Evolutionary conservation across 805 yeast species (phyloP).

Genomic region (Saturnispora kantuleensis): DNA sequence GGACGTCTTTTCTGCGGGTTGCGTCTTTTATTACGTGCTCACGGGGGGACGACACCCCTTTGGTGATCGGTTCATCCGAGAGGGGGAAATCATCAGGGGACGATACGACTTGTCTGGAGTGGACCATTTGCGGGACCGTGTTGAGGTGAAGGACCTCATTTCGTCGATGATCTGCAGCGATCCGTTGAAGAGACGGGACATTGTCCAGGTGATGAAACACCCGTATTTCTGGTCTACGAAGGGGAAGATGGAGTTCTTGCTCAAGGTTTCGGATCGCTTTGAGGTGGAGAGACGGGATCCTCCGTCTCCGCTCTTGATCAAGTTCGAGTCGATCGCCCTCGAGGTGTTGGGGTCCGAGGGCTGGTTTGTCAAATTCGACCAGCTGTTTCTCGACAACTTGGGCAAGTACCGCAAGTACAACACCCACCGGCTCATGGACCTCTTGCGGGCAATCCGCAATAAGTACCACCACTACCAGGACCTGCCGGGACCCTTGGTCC

Average conservation of each 20-base stretch:
- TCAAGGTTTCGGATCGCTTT: constrained; percentile 84
- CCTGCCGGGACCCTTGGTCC: constrained; percentile 56
- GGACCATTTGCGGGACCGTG: constrained; percentile 33
- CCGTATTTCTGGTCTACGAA: constrained; percentile 80
- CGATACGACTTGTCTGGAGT: constrained; percentile 43
- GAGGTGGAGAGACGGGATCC: constrained; percentile 84
- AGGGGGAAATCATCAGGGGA: constrained; percentile 75
- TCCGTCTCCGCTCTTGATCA: constrained; percentile 44
- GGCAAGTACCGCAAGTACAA: constrained; percentile 89
- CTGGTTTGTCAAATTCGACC: constrained; percentile 72
- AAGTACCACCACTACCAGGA: constrained; percentile 94
- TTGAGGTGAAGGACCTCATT: constrained; percentile 68
- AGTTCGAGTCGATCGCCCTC: constrained; percentile 62
- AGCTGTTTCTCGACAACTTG: constrained; percentile 65
- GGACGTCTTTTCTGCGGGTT: constrained; percentile 90
- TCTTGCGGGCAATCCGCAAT: constrained; percentile 81
- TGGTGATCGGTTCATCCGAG: constrained; percentile 85
- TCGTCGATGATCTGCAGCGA: constrained; percentile 58
- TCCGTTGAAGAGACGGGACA: constrained; percentile 66
- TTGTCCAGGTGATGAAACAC: constrained; percentile 58
- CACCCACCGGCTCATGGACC: constrained; percentile 68
- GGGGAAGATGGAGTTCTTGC: constrained; percentile 70
- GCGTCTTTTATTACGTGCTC: constrained; percentile 81
- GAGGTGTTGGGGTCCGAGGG: constrained; percentile 47
- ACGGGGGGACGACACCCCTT: constrained; percentile 86